Evolutionary conservation across 306 rosid genomes (phyloP).

Genomic region (Prunus fruticosa): DNA sequence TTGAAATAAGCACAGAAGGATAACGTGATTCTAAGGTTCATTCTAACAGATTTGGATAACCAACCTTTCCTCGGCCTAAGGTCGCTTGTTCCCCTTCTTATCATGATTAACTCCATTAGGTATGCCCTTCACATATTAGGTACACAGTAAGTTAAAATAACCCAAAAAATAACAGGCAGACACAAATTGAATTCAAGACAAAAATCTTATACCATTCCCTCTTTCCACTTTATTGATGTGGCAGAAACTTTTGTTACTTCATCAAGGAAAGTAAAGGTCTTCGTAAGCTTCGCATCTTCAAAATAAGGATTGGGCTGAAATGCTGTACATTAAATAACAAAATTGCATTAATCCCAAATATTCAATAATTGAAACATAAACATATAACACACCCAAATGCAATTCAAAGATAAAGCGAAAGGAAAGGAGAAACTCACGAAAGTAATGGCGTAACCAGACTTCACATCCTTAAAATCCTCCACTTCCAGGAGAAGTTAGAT

Average conservation of each 20-base stretch:
- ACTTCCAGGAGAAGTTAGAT: conserved; percentile 81
- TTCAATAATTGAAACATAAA: background rate
- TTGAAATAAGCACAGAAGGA: background rate
- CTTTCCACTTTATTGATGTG: conserved; percentile 90
- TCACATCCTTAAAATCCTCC: conserved; percentile 82
- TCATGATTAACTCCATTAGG: conserved; percentile 73
- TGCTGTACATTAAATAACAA: conserved; percentile 43
- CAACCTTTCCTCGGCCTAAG: conserved; percentile 70
- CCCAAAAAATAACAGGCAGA: background rate
- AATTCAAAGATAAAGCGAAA: background rate
- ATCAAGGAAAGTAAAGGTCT: conserved; percentile 81
- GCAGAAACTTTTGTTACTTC: conserved; percentile 82
- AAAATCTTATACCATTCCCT: conserved; percentile 67
- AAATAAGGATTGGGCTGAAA: conserved; percentile 83
- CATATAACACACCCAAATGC: background rate
- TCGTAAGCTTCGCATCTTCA: conserved; percentile 75
- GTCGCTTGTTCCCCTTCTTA: conserved; percentile 88
- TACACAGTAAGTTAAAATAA: conserved; percentile 8
- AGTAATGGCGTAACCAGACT: conserved; percentile 78
- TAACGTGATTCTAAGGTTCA: background rate
- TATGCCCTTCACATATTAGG: conserved; percentile 47
- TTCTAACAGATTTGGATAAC: conserved; percentile 9
- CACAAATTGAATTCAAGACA: background rate
- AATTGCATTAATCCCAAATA: background rate
- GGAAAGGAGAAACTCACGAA: conserved; percentile 57